Percentiles rank a stretch among this genome's conserved stretches.
Conservation (phyloP, 495 filamentous ascomycete genomes). For the Clavariopsis aquatica region DNA sequence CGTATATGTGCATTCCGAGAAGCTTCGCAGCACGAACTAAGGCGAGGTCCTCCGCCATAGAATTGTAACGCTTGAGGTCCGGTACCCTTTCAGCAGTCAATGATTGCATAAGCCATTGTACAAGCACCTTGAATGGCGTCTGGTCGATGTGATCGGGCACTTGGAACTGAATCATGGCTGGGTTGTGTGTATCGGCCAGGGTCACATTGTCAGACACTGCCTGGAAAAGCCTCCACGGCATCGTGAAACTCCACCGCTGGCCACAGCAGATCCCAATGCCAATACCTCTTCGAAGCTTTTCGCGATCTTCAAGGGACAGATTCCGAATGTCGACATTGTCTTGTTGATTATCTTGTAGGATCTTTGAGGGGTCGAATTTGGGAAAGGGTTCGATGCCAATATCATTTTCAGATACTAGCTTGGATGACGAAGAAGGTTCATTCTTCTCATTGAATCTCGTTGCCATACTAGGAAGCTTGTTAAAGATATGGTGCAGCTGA, state of each 20-base stretch:
- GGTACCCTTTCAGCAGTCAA: neutral
- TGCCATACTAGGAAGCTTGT: too few species aligned
- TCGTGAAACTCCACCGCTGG: neutral
- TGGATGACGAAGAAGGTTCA: neutral
- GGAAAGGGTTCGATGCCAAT: neutral
- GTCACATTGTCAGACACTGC: neutral
- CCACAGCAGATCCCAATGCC: neutral
- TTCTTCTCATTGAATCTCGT: neutral
- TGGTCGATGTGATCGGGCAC: neutral
- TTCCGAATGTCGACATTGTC: neutral
- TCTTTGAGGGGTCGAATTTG: neutral
- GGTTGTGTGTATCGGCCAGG: neutral
- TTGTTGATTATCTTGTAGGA: neutral
- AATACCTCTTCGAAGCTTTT: neutral
- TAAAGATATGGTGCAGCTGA: too few species aligned
- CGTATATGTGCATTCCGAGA: neutral
- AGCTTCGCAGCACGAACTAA: neutral
- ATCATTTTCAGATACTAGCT: neutral
- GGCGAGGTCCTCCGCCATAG: neutral
- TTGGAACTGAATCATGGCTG: neutral
- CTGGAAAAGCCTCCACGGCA: neutral
- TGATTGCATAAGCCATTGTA: neutral
- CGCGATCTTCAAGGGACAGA: neutral
- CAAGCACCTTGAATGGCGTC: neutral
- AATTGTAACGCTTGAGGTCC: neutral